These are phyloP conservation scores for Beauveria pseudobassiana DNA, from an alignment of 2,329 filamentous ascomycete species.

Conservation along the genomic window DNA sequence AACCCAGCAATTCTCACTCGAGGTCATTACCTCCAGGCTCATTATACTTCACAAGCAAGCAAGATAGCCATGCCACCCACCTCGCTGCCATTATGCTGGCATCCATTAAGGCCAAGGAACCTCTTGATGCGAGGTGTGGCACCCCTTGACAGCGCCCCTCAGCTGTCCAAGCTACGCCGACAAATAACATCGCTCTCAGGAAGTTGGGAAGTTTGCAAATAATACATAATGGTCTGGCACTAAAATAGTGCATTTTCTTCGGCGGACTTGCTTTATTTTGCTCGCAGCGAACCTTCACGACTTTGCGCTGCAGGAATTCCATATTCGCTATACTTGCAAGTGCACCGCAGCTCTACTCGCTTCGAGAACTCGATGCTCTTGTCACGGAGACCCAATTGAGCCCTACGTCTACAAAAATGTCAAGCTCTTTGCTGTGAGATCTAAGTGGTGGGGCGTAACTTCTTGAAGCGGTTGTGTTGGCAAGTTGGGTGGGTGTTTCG, in stretches of 20 bases:
- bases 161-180: background rate
- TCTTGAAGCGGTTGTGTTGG: background rate
- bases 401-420: too few species aligned
- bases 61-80: too few species aligned
- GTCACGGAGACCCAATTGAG: background rate
- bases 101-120: background rate
- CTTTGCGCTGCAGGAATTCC: background rate
- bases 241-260: background rate
- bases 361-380: background rate
- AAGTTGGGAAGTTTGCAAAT: background rate
- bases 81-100: too few species aligned
- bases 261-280: background rate
- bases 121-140: background rate
- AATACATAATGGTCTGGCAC: background rate
- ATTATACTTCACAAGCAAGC: too few species aligned
- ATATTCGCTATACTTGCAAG: background rate
- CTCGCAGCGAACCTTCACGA: background rate
- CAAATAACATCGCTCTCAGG: slow-evolving; percentile 1
- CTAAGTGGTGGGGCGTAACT: background rate
- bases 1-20: background rate
- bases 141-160: background rate
- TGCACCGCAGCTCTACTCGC: background rate
- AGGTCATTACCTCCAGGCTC: background rate
- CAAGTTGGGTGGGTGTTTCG: background rate
- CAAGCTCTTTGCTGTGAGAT: background rate